Evolutionary conservation across 495 filamentous ascomycete species (phyloP), one percentile per base, ranked within the genome.

Genomic region (Penicillium ochrochloron): DNA sequence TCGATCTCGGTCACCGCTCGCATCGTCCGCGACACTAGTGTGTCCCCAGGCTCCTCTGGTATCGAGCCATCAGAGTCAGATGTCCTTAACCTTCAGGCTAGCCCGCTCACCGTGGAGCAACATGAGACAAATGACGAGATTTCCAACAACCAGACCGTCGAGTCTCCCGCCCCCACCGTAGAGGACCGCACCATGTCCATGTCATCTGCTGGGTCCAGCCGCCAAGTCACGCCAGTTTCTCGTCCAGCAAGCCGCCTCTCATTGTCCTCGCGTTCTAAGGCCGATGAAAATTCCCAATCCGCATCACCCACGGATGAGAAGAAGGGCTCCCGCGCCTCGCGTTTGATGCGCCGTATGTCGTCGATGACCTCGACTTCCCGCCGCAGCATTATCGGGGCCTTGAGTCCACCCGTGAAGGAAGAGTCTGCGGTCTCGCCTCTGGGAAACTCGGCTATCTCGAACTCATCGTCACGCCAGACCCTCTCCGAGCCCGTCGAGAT

Each of bases 1-100:
- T 93, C 91, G 14, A 84, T 95, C 11, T 92, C 93, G 37, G 92
- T 95, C 10, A 93, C 90, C 0, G 89, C 92, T 31, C 86, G 88
- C 23, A 93, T 94, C 44, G 76, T 94, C 33, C 84, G 91, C 31
- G 88, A 91, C 55, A 74, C 82, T 39, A 73, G 61, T 61, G 31
- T 55, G 37, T 63, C 74, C 19, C 71, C 75, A 54, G 63, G 63
- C 25, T 67, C 76, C 59, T 53, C 66, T 54, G 57, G 78, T 75
- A 29, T 75, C 57, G 70, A 84, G 78, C 70, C 78, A 64, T 66
- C 80, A 52, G 76, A 85, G 64, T 71, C 83, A 23, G 76, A 72
- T 37, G 78, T 81, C 6, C 75, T 89, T 41, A 86, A 90, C 44
- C 81, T 93, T 44, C 87, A 92, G 69, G 85, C 89, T 66, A 93